These are phyloP conservation scores for Cordyceps sp. DNA, from an alignment of 2,329 filamentous ascomycete genomes.

Conservation along the genomic window DNA sequence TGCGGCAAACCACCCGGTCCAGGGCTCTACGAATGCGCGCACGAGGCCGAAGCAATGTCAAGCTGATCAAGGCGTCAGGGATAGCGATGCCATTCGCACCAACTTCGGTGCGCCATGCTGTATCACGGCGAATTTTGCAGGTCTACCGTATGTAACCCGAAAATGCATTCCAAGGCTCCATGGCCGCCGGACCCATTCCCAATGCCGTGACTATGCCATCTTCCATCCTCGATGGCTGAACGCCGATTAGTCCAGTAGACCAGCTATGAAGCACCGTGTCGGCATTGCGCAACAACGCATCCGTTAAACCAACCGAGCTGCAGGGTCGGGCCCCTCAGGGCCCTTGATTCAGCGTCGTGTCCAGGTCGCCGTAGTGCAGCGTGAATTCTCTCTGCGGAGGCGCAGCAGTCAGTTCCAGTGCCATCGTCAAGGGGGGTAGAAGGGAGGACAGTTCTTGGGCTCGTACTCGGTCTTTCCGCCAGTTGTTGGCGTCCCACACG, in stretches of 20 bases:
- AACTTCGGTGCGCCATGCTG: slow-evolving; percentile 3
- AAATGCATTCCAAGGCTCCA: slow-evolving; percentile 13
- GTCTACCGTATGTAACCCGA: slow-evolving; percentile 8
- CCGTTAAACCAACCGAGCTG: slow-evolving; percentile 1
- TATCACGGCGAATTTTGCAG: slow-evolving; percentile 3
- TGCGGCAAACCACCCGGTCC: too few species aligned
- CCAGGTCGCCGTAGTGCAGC: slow-evolving; percentile 44
- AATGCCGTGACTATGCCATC: slow-evolving; percentile 12
- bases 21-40: too few species aligned
- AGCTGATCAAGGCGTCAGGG: too few species aligned
- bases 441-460: background rate
- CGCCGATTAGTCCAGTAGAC: slow-evolving; percentile 10
- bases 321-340: too few species aligned
- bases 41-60: too few species aligned
- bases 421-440: slow-evolving; percentile 7
- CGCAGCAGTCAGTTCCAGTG: slow-evolving; percentile 2
- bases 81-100: slow-evolving; percentile 1
- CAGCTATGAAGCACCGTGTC: slow-evolving; percentile 6
- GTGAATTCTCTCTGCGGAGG: slow-evolving; percentile 41
- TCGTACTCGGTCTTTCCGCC: slow-evolving; percentile 46
- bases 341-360: slow-evolving; percentile 30
- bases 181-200: slow-evolving; percentile 13
- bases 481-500: slow-evolving; percentile 45
- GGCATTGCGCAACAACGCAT: slow-evolving; percentile 2
- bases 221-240: slow-evolving; percentile 14